phyloP scores from a whole-genome alignment of 257 asterid genomes.

The Fraxinus pennsylvanica region DNA sequence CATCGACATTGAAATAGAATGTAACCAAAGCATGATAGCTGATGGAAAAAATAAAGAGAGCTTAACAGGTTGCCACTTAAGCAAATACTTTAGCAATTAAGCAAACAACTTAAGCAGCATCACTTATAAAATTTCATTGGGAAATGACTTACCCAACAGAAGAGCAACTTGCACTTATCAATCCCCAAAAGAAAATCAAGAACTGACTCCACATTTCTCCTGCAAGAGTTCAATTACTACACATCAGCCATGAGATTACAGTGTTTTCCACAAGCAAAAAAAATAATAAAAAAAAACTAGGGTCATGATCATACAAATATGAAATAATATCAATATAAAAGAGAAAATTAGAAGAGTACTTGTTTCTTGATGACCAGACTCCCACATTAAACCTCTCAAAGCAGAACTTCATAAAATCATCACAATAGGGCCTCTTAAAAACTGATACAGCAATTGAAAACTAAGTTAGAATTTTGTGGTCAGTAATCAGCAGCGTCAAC shows the following conservation, averaged over 20 bases:
- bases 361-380: conserved; percentile 80
- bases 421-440: conserved; percentile 80
- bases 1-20: background rate
- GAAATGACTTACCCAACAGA: conserved; percentile 69
- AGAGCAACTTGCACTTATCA: conserved; percentile 56
- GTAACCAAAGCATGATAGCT: background rate
- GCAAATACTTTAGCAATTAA: background rate
- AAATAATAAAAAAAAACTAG: background rate
- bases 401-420: conserved; percentile 81
- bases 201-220: conserved; percentile 67
- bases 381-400: conserved; percentile 76
- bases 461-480: conserved; percentile 28
- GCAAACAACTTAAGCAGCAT: background rate
- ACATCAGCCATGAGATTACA: conserved; percentile 16
- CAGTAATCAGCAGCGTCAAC: conserved; percentile 26
- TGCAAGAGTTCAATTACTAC: conserved; percentile 43
- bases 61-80: background rate
- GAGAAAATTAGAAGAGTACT: conserved; percentile 49
- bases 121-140: background rate
- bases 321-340: conserved; percentile 2
- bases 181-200: conserved; percentile 69
- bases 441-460: conserved; percentile 47
- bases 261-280: background rate
- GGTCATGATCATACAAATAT: background rate
- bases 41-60: too few relatives aligned